Evolutionary conservation across 345 rosid genomes (phyloP), one percentile per base, ranked within the genome.

Genomic region (Aquilaria sinensis): DNA sequence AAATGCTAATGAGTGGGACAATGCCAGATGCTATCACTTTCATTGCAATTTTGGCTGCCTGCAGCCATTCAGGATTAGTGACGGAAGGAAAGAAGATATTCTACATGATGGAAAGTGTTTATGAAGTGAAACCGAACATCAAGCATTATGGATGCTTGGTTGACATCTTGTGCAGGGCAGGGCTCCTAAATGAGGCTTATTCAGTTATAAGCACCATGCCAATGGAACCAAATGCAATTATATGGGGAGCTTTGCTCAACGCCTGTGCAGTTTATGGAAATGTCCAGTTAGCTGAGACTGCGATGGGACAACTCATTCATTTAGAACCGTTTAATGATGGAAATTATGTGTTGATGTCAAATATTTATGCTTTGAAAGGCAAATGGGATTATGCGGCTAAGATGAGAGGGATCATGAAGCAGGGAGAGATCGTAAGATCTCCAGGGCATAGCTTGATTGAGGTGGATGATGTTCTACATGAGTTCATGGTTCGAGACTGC

Each of bases 61-160:
- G 74, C 32, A 51, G 61, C 43, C 74, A 65, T 69, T 61, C 74
- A 1, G 74, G 77, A 15, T 31, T 69, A 37, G 74, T 69, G 32
- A 67, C 51, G 53, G 14, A 69, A 65, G 77, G 77, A 41, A 69
- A 65, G 33, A 45, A 73, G 47, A 63, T 58, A 12, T 56, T 73
- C 48, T 34, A 41, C 45, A 58, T 45, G 31, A 73, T 73, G 72
- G 50, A 47, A 53, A 55, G 34, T 52, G 72, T 53, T 59, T 56
- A 48, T 23, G 6, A 57, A 70, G 65, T 72, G 29, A 73, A 60
- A 59, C 77, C 74, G 6, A 74, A 56, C 60, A 47, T 74, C 58
- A 77, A 76, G 67, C 83, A 78, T 56, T 81, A 73, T 50, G 86
- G 86, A 56, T 78, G 81, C 68, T 69, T 81, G 61, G 81, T 81